These are phyloP conservation scores for Nothopassalora personata DNA, from an alignment of 2,329 filamentous ascomycete genomes.

Conservation along the genomic window DNA sequence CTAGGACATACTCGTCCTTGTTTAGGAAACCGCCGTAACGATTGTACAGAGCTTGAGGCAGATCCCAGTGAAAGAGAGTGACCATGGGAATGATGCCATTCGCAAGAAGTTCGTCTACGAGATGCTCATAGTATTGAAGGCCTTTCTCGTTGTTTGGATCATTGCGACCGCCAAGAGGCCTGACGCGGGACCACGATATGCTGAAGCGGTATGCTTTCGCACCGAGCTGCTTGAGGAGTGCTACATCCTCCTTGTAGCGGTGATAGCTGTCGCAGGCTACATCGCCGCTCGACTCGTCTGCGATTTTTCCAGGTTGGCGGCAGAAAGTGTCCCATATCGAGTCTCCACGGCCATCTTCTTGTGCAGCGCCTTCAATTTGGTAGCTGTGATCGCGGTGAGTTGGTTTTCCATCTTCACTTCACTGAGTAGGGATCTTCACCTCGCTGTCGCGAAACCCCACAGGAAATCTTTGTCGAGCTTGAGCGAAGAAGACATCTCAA, in stretches of 20 bases:
- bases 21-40: slow-evolving; percentile 77
- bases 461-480: slow-evolving; percentile 41
- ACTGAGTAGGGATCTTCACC: slow-evolving; percentile 25
- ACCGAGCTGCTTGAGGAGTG: slow-evolving; percentile 67
- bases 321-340: slow-evolving; percentile 93
- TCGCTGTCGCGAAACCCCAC: slow-evolving; percentile 75
- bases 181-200: slow-evolving; percentile 75
- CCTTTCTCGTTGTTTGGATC: slow-evolving; percentile 77
- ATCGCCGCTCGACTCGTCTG: slow-evolving; percentile 67
- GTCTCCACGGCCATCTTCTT: slow-evolving; percentile 71
- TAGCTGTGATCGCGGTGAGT: slow-evolving; percentile 52
- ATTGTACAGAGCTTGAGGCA: slow-evolving; percentile 71
- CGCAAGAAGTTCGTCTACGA: slow-evolving; percentile 70
- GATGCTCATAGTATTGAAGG: slow-evolving; percentile 69
- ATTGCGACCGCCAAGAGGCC: slow-evolving; percentile 75
- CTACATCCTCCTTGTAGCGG: slow-evolving; percentile 70
- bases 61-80: slow-evolving; percentile 84
- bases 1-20: slow-evolving; percentile 73
- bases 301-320: slow-evolving; percentile 73
- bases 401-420: not conserved
- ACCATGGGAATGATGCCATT: slow-evolving; percentile 75
- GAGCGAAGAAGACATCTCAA: slow-evolving; percentile 5
- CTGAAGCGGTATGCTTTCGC: slow-evolving; percentile 78
- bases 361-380: slow-evolving; percentile 74
- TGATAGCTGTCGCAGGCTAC: slow-evolving; percentile 86